phyloP scores from a whole-genome alignment of 2,329 filamentous ascomycete species.

The Tolypocladium nubicola region DNA sequence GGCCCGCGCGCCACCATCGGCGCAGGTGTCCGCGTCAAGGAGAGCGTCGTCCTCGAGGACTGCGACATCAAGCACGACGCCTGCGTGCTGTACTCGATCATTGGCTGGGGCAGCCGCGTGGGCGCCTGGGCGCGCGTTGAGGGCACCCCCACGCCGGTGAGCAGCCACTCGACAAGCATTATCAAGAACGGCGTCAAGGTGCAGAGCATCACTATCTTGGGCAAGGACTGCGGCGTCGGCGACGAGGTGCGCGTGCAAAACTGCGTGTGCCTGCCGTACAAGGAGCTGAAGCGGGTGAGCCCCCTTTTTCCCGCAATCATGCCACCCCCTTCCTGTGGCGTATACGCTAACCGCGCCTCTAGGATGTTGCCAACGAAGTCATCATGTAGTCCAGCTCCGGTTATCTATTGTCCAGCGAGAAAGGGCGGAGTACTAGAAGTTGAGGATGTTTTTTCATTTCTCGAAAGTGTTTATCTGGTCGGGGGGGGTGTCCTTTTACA shows the following conservation, averaged over 20 bases:
- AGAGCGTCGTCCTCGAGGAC: conserved; percentile 91
- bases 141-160: conserved; percentile 79
- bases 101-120: conserved; percentile 92
- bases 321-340: neutral
- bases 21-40: conserved; percentile 84
- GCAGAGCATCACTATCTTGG: conserved; percentile 93
- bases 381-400: conserved; percentile 63
- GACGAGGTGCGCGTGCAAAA: conserved; percentile 96
- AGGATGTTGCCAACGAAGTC: conserved; percentile 79
- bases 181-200: conserved; percentile 98
- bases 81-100: conserved; percentile 89
- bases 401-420: neutral
- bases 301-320: neutral
- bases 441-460: neutral
- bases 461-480: neutral
- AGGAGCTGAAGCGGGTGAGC: conserved; percentile 87
- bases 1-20: conserved; percentile 80
- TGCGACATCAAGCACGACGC: conserved; percentile 94
- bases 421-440: neutral
- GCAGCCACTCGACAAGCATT: conserved; percentile 85
- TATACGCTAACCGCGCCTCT: conserved; percentile 14
- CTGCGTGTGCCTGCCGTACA: conserved; percentile 93
- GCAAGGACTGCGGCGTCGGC: conserved; percentile 88
- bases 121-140: conserved; percentile 98
- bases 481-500: neutral